Evolutionary conservation across 108 stramenopile species (phyloP).

Genomic region (Fragilaria radians): DNA sequence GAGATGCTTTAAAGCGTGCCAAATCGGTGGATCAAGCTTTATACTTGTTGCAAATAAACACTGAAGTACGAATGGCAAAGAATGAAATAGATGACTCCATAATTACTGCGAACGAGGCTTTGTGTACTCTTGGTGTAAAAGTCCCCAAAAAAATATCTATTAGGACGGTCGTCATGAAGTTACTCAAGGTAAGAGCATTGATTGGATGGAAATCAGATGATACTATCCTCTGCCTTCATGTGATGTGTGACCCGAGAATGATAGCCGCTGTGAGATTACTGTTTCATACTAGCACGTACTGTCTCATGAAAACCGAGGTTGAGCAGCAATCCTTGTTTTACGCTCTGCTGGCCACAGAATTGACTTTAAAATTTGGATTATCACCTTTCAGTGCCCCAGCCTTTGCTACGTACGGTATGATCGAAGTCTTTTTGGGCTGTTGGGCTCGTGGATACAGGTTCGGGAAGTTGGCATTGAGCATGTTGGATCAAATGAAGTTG

Average conservation of each 20-base stretch:
- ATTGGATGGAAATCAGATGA: neutral
- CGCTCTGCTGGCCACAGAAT: neutral
- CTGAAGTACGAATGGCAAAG: neutral
- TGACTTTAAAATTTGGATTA: neutral
- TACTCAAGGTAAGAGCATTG: neutral
- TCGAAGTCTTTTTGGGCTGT: neutral
- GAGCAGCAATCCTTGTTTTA: neutral
- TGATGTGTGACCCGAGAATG: neutral
- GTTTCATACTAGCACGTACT: neutral
- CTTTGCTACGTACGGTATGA: neutral
- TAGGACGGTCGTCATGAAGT: neutral
- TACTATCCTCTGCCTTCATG: neutral
- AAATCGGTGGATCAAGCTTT: neutral
- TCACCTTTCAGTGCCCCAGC: neutral
- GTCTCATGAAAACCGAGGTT: neutral
- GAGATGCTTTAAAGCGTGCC: neutral
- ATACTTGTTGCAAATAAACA: neutral
- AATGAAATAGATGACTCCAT: neutral
- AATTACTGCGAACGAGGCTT: neutral
- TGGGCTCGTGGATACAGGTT: neutral
- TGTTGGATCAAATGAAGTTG: neutral
- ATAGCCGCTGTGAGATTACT: neutral
- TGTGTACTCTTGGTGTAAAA: neutral
- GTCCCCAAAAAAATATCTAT: neutral
- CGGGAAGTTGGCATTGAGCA: neutral